These are phyloP conservation scores for Leptoxyphium fumago DNA, from an alignment of 2,329 filamentous ascomycete genomes.

Conservation along the genomic window DNA sequence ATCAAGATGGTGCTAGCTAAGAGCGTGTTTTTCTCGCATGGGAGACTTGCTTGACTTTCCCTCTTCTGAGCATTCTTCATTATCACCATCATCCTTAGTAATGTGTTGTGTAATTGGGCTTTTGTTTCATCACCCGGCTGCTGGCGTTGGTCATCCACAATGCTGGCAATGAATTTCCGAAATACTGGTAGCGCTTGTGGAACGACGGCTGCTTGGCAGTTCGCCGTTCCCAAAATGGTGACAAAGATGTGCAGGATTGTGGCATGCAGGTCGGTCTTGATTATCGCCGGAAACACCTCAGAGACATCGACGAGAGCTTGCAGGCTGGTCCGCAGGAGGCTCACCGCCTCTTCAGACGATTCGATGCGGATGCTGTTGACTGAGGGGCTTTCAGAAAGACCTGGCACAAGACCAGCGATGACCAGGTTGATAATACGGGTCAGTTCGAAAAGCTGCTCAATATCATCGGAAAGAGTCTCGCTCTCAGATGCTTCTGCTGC, in stretches of 20 bases:
- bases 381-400: conserved; percentile 45
- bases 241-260: conserved; percentile 96
- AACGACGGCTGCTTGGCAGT: conserved; percentile 77
- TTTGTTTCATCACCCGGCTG: conserved; percentile 31
- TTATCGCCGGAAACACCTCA: conserved; percentile 89
- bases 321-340: conserved; percentile 64
- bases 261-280: conserved; percentile 89
- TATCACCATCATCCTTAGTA: conserved; percentile 70
- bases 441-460: conserved; percentile 93
- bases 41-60: conserved; percentile 60
- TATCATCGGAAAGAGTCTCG: conserved; percentile 80
- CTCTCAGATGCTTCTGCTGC: conserved; percentile 30
- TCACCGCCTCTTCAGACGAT: conserved; percentile 71
- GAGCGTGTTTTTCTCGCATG: conserved; percentile 86
- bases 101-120: conserved; percentile 63
- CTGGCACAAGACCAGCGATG: conserved; percentile 73
- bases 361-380: conserved; percentile 37
- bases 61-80: conserved; percentile 62
- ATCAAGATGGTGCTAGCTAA: conserved; percentile 80
- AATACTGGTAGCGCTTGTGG: conserved; percentile 83
- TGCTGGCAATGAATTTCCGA: conserved; percentile 72
- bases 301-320: conserved; percentile 87
- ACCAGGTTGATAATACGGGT: conserved; percentile 93
- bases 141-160: conserved; percentile 32
- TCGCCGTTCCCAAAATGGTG: conserved; percentile 74